A percentile compares a stretch with the other conserved stretches of the same genome.
Conservation (phyloP, 2,329 filamentous ascomycete species). For the Nakataea oryzae region DNA sequence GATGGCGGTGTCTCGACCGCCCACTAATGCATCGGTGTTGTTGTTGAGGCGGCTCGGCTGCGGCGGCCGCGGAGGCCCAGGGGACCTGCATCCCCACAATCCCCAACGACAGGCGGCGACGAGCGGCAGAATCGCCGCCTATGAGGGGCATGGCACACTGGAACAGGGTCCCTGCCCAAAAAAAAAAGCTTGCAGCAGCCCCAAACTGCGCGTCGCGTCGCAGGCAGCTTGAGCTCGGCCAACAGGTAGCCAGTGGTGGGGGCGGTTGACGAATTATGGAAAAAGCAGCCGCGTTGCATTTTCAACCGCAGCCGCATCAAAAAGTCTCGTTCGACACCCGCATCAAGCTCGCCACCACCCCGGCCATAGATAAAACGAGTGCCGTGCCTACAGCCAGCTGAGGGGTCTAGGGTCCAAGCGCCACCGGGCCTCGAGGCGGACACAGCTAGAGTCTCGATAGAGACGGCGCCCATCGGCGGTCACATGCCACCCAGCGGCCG, state of each 20-base stretch:
- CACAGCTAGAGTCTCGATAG: background rate
- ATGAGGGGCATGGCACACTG: background rate
- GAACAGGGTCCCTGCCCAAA: no score
- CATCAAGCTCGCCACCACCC: no score
- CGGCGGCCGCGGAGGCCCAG: no score
- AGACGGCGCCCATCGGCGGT: background rate
- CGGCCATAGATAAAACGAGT: no score
- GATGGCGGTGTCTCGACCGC: no score
- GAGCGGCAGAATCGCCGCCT: no score
- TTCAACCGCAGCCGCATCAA: background rate
- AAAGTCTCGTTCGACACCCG: background rate
- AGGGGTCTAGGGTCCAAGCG: background rate
- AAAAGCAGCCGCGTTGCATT: background rate
- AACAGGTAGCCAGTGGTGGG: background rate
- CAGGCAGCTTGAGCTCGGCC: background rate
- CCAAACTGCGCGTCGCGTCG: background rate
- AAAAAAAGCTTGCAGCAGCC: background rate
- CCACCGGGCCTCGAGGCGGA: background rate
- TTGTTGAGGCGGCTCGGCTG: background rate
- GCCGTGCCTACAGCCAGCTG: background rate
- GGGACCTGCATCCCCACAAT: background rate
- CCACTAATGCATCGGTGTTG: no score
- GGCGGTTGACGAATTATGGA: background rate
- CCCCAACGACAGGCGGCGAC: no score
- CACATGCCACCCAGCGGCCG: conserved; percentile 1